Evolutionary conservation across 345 rosid genomes (phyloP).

Genomic region (Populus tremula): DNA sequence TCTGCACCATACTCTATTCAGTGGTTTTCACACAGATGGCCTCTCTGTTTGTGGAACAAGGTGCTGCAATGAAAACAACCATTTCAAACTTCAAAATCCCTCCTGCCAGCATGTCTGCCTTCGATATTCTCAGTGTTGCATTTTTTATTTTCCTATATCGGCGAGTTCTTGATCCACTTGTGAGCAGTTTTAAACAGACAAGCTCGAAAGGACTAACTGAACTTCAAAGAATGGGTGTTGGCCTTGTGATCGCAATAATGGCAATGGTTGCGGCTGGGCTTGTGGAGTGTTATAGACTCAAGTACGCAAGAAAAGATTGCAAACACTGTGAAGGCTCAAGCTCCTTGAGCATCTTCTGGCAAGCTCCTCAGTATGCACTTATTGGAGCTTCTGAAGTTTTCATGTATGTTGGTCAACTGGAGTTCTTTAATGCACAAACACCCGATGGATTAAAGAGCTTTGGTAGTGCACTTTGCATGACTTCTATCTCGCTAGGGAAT

Average conservation of each 20-base stretch:
- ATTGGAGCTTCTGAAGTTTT: slow-evolving; percentile 99
- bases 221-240: slow-evolving; percentile 96
- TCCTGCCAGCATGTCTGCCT: slow-evolving; percentile 97
- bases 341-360: slow-evolving; percentile 97
- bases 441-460: slow-evolving; percentile 95
- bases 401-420: slow-evolving; percentile 96
- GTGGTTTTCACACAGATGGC: slow-evolving; percentile 99
- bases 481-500: slow-evolving; percentile 94
- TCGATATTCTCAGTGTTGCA: slow-evolving; percentile 90
- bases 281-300: slow-evolving; percentile 78
- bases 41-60: slow-evolving; percentile 96
- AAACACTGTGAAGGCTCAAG: slow-evolving; percentile 80
- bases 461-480: slow-evolving; percentile 94
- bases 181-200: slow-evolving; percentile 44
- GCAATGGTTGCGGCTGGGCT: slow-evolving; percentile 88
- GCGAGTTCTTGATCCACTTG: slow-evolving; percentile 74
- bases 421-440: slow-evolving; percentile 95
- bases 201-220: slow-evolving; percentile 66
- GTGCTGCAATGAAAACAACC: slow-evolving; percentile 91
- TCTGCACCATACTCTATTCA: slow-evolving; percentile 92
- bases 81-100: slow-evolving; percentile 74
- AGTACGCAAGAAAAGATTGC: slow-evolving; percentile 64
- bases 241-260: slow-evolving; percentile 83
- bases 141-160: slow-evolving; percentile 82
- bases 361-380: slow-evolving; percentile 84